Evolutionary conservation across 306 rosid species (phyloP).

Genomic region (Cercis canadensis): DNA sequence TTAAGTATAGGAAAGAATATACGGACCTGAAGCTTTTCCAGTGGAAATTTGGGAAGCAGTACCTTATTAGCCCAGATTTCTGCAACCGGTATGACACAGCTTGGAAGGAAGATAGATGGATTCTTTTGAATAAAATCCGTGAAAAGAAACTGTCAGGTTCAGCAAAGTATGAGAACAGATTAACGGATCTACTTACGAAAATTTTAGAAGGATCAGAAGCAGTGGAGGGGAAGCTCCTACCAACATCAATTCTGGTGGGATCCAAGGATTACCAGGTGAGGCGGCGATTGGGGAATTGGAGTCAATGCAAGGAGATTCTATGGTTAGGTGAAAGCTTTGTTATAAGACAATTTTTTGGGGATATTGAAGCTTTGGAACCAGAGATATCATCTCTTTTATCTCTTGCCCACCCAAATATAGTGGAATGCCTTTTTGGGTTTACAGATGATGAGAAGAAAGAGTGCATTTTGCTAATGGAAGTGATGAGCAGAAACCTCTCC

Average conservation of each 20-base stretch:
- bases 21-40: conserved; percentile 75
- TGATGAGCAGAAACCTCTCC: conserved; percentile 75
- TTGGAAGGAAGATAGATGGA: conserved; percentile 88
- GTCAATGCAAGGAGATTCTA: conserved; percentile 72
- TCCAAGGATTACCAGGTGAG: conserved; percentile 78
- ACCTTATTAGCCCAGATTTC: conserved; percentile 63
- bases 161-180: conserved; percentile 57
- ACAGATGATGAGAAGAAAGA: conserved; percentile 80
- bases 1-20: conserved; percentile 67
- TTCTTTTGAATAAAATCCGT: conserved; percentile 53
- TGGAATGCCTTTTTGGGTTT: conserved; percentile 71
- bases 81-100: conserved; percentile 58
- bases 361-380: conserved; percentile 61
- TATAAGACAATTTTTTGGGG: conserved; percentile 67
- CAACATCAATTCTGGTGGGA: conserved; percentile 68
- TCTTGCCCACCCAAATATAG: conserved; percentile 84
- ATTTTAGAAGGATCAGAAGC: conserved; percentile 56
- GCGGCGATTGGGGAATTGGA: conserved; percentile 75
- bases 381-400: conserved; percentile 67
- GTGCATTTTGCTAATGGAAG: conserved; percentile 76
- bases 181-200: conserved; percentile 57
- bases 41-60: conserved; percentile 89
- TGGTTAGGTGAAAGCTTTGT: conserved; percentile 92
- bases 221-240: conserved; percentile 58
- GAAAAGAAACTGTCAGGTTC: conserved; percentile 60